phyloP scores from a whole-genome alignment of 495 filamentous ascomycete genomes.

The Neurospora sp. region DNA sequence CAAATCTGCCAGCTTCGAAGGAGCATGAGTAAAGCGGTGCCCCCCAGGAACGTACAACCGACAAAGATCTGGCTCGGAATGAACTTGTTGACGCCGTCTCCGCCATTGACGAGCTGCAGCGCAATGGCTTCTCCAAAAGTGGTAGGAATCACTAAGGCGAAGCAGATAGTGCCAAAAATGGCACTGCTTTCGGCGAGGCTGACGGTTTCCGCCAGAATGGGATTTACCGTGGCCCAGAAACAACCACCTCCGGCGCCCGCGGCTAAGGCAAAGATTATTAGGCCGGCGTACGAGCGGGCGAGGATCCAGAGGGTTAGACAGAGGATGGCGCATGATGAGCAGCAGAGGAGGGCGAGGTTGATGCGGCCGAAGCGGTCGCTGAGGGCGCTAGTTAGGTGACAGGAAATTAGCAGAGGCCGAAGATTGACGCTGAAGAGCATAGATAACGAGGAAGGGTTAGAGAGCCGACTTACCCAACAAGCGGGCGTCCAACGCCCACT shows the following conservation, averaged over 20 bases:
- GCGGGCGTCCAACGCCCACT: constrained; percentile 51
- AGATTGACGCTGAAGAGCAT: neutral
- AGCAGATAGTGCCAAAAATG: constrained; percentile 5
- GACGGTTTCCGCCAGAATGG: constrained; percentile 68
- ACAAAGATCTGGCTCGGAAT: constrained; percentile 8
- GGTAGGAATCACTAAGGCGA: constrained; percentile 10
- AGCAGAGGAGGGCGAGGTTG: constrained; percentile 41
- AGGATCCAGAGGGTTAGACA: constrained; percentile 58
- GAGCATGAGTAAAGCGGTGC: constrained; percentile 2
- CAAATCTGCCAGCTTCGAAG: constrained; percentile 9
- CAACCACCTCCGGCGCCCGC: constrained; percentile 55
- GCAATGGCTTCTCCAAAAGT: constrained; percentile 12
- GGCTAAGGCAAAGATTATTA: constrained; percentile 59
- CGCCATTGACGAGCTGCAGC: constrained; percentile 8
- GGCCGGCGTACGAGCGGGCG: constrained; percentile 50
- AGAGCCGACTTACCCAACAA: constrained; percentile 40
- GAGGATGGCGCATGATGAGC: constrained; percentile 7
- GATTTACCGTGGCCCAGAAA: constrained; percentile 63
- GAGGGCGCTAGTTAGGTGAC: constrained; percentile 13
- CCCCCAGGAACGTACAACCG: constrained; percentile 7
- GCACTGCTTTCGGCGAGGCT: constrained; percentile 37
- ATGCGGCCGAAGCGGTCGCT: constrained; percentile 54
- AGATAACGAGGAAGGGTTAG: neutral
- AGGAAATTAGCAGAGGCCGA: neutral
- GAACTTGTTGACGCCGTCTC: constrained; percentile 5